phyloP scores from a whole-genome alignment of 306 rosid species.

The Cajanus cajan region DNA sequence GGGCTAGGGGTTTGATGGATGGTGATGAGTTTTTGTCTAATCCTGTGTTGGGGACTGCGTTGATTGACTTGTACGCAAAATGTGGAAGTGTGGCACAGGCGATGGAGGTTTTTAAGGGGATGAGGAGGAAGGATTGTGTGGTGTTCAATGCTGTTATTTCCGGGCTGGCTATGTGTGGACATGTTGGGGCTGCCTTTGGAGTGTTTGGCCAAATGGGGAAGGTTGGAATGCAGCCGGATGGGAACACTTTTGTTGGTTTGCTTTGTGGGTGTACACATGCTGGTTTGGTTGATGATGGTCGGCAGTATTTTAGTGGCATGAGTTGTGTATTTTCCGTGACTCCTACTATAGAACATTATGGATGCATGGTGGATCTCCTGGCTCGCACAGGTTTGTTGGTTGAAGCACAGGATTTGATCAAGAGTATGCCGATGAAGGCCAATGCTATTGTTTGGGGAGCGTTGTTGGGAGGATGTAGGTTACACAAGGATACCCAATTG shows the following conservation, averaged over 20 bases:
- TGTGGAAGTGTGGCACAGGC: constrained; percentile 64
- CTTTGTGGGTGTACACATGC: constrained; percentile 80
- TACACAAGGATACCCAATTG: constrained; percentile 56
- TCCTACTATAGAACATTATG: constrained; percentile 73
- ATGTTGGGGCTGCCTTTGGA: constrained; percentile 56
- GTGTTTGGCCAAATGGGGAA: constrained; percentile 65
- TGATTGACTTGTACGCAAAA: constrained; percentile 75
- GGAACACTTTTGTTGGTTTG: constrained; percentile 63
- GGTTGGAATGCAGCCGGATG: constrained; percentile 55
- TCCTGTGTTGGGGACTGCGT: constrained; percentile 67
- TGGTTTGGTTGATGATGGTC: constrained; percentile 70
- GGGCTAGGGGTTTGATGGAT: constrained; percentile 60
- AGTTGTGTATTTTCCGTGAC: constrained; percentile 41
- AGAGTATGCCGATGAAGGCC: constrained; percentile 63
- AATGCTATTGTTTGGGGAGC: constrained; percentile 76
- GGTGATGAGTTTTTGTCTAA: constrained; percentile 45
- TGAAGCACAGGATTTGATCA: constrained; percentile 58
- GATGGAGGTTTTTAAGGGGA: constrained; percentile 51
- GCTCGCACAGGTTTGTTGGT: constrained; percentile 64
- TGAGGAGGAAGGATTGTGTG: constrained; percentile 61
- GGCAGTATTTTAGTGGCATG: constrained; percentile 54
- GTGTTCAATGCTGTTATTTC: constrained; percentile 63
- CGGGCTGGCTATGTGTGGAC: constrained; percentile 71
- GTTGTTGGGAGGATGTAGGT: constrained; percentile 67
- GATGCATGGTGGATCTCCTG: constrained; percentile 77